phyloP scores from a whole-genome alignment of 352 stramenopile species.

The Pythium sukuiense region DNA sequence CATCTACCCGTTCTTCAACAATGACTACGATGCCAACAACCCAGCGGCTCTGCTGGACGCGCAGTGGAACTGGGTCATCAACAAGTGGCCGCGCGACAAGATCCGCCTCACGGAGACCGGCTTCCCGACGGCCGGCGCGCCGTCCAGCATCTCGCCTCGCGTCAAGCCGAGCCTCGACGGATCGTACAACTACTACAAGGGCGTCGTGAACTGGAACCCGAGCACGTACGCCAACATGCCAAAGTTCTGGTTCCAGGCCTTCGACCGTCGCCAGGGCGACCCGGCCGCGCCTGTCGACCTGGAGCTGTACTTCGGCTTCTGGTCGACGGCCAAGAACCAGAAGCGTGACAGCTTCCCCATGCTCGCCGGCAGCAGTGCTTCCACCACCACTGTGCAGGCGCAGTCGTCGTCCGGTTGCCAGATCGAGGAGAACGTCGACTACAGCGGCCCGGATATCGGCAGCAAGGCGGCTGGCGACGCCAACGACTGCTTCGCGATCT shows the following conservation, averaged over 20 bases:
- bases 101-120: conserved; percentile 38
- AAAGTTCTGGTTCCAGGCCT: conserved; percentile 43
- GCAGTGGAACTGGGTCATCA: conserved; percentile 28
- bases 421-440: conserved; percentile 19
- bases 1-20: conserved; percentile 49
- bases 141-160: conserved; percentile 23
- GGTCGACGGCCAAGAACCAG: conserved; percentile 19
- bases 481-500: conserved; percentile 14
- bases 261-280: conserved; percentile 35
- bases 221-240: conserved; percentile 10
- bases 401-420: conserved; percentile 3
- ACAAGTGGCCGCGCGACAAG: conserved; percentile 30
- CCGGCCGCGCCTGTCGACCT: conserved; percentile 13
- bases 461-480: conserved; percentile 4
- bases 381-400: neutral
- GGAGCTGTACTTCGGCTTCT: conserved; percentile 39
- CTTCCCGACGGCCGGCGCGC: conserved; percentile 27
- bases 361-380: neutral
- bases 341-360: conserved; percentile 29
- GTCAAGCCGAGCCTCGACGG: conserved; percentile 24
- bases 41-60: conserved; percentile 26
- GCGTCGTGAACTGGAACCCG: conserved; percentile 31
- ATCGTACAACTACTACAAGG: conserved; percentile 34
- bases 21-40: conserved; percentile 29
- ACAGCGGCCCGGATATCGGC: conserved; percentile 13